phyloP scores from a whole-genome alignment of 2,329 filamentous ascomycete species.

The Sporothrix humicola region DNA sequence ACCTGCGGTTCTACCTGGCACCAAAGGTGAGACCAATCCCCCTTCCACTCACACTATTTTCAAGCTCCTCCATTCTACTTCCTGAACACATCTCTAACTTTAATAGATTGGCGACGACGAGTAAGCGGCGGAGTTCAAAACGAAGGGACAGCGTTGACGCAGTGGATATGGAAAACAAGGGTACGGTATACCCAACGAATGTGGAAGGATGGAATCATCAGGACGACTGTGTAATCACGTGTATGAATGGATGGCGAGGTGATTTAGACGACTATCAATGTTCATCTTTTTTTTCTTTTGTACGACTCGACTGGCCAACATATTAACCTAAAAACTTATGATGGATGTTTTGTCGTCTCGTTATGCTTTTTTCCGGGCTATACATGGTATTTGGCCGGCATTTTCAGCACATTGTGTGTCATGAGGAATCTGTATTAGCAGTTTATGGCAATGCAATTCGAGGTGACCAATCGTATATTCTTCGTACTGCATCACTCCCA shows the following conservation, averaged over 20 bases:
- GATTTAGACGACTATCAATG: conserved; percentile 26
- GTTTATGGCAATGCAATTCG: background rate
- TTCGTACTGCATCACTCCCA: background rate
- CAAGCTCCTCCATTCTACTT: background rate
- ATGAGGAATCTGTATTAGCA: background rate
- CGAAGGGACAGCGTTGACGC: background rate
- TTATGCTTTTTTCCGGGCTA: background rate
- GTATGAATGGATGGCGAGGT: conserved; percentile 22
- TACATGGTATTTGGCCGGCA: background rate
- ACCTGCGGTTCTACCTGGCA: conserved; percentile 95
- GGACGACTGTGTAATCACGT: conserved; percentile 4
- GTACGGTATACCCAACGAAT: conserved; percentile 13
- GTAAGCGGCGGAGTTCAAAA: conserved; percentile 38
- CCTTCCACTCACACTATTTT: background rate
- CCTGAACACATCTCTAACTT: conserved; percentile 35
- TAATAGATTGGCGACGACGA: conserved; percentile 50
- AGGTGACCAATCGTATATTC: background rate
- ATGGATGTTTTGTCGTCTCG: background rate
- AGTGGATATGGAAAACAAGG: conserved; percentile 36
- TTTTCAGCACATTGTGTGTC: background rate
- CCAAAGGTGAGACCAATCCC: conserved; percentile 74
- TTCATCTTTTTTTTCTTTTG: conserved; percentile 7
- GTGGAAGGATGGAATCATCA: background rate
- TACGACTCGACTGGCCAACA: background rate
- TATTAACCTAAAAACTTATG: background rate